Evolutionary conservation across 2,329 filamentous ascomycete genomes (phyloP), one percentile per base, ranked within the genome.

Genomic region (Aspergillus sergii): DNA sequence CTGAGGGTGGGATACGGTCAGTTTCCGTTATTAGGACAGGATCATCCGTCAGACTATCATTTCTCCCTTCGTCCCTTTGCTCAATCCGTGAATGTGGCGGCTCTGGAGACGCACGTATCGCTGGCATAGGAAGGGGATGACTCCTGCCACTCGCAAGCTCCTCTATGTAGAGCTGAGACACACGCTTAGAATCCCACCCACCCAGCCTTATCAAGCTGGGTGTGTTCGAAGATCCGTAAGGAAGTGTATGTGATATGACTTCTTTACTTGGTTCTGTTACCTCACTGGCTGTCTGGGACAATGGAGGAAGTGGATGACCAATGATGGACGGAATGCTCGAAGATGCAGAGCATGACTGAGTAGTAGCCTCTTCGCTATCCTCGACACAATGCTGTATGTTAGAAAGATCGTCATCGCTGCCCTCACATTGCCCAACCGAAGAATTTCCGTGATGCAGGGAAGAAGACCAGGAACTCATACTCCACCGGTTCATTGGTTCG

Each of bases 151-250:
- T 73, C 19, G 78, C 75, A 64, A 84, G 70, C 63, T 84, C 79
- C 61, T 85, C 81, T 6, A 87, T 72, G 70, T 85, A 87, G n/a
- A 85, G 78, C 64, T 85, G 83, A 3, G 83, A 84, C 3, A 84
- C 82, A 61, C 83, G 83, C 61, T 82, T 84, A 1, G 84, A 83
- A 58, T 84, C 83, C 82, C 84, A 87, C 39, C 82, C 80, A 9
- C 81, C 81, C 63, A 84, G 79, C 65, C 82, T 81, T n/a, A 82
- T 83, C 59, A 87, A 73, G 58, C 82, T 81, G 16, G 84, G 84
- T 12, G 84, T 83, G n/a, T 81, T 76, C 7, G 79, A 76, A 45
- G 83, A 77, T 5, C 81, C 74, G 62, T 82, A 78, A 6, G 75
- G 72, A 55, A 77, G 72, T 58, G 81, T 77, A 58, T 80, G 80